Percentiles rank a stretch among this genome's conserved stretches.
Evolutionary conservation across 2,329 filamentous ascomycete genomes (phyloP).

Genomic region (Aureobasidium melanogenum): DNA sequence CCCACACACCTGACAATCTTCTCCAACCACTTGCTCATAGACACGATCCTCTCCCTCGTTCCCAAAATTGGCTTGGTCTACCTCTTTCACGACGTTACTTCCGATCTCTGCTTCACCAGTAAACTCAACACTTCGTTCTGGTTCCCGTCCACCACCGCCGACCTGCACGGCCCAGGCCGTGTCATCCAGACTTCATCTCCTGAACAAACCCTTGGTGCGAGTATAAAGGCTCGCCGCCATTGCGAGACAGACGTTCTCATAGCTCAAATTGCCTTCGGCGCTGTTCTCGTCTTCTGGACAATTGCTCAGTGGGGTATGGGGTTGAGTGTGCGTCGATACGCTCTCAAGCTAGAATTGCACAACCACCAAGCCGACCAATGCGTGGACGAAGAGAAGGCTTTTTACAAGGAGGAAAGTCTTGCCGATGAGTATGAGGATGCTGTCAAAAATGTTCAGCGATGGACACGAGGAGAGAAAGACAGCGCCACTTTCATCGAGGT

Average conservation of each 20-base stretch:
- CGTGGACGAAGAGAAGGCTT: slow-evolving; percentile 7
- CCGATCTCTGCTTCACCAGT: slow-evolving; percentile 9
- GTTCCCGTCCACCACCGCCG: background rate
- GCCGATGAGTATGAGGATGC: background rate
- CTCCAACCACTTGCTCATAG: slow-evolving; percentile 16
- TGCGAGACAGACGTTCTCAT: slow-evolving; percentile 10
- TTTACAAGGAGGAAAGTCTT: slow-evolving; percentile 9
- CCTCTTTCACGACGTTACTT: slow-evolving; percentile 13
- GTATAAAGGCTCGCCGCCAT: background rate
- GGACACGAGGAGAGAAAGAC: background rate
- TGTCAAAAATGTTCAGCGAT: background rate
- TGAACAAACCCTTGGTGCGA: background rate
- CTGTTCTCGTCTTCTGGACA: slow-evolving; percentile 39
- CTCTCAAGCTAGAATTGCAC: slow-evolving; percentile 11
- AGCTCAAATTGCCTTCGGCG: slow-evolving; percentile 21
- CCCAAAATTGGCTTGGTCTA: slow-evolving; percentile 15
- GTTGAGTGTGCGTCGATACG: slow-evolving; percentile 10
- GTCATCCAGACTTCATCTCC: background rate
- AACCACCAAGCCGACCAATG: background rate
- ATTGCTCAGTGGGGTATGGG: slow-evolving; percentile 40
- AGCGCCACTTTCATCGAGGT: background rate
- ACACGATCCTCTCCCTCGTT: slow-evolving; percentile 14
- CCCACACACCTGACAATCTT: slow-evolving; percentile 14
- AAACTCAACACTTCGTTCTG: slow-evolving; percentile 9
- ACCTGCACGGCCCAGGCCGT: slow-evolving; percentile 6